Evolutionary conservation across 2,329 filamentous ascomycete genomes (phyloP).

Genomic region (Plectosphaerella plurivora): DNA sequence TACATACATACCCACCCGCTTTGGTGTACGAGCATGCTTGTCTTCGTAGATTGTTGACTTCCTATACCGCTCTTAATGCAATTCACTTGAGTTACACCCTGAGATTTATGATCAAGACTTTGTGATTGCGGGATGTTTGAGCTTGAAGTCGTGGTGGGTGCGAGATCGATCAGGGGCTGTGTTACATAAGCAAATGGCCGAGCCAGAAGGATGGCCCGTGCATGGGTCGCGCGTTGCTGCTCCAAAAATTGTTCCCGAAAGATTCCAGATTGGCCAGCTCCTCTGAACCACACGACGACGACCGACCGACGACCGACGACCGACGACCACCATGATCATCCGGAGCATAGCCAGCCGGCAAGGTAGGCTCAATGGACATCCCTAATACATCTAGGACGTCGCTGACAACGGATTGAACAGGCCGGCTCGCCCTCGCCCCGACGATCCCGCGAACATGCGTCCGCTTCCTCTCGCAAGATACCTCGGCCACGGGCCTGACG

Average conservation of each 20-base stretch:
- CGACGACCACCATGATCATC: slow-evolving; percentile 46
- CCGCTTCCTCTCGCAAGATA: slow-evolving; percentile 32
- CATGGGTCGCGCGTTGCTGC: slow-evolving; percentile 3
- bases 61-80: slow-evolving; percentile 13
- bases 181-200: slow-evolving; percentile 1
- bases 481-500: slow-evolving; percentile 18
- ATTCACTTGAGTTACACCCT: not conserved
- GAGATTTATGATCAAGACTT: not conserved
- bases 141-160: not conserved
- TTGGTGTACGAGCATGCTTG: slow-evolving; percentile 11
- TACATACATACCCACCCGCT: slow-evolving; percentile 22
- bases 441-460: slow-evolving; percentile 33
- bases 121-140: no score
- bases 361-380: slow-evolving; percentile 32
- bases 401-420: slow-evolving; percentile 24
- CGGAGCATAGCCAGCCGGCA: slow-evolving; percentile 51
- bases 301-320: slow-evolving; percentile 3
- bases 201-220: slow-evolving; percentile 1
- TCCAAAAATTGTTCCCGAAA: slow-evolving; percentile 13
- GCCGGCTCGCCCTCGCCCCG: slow-evolving; percentile 47
- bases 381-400: slow-evolving; percentile 14
- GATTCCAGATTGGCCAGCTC: slow-evolving; percentile 2
- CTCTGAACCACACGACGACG: slow-evolving; percentile 39
- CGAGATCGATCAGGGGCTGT: not conserved
- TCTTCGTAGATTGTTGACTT: slow-evolving; percentile 12